Evolutionary conservation across 2,329 filamentous ascomycete genomes (phyloP), one percentile per base, ranked within the genome.

Genomic region (Arthrobotrys megalospora): DNA sequence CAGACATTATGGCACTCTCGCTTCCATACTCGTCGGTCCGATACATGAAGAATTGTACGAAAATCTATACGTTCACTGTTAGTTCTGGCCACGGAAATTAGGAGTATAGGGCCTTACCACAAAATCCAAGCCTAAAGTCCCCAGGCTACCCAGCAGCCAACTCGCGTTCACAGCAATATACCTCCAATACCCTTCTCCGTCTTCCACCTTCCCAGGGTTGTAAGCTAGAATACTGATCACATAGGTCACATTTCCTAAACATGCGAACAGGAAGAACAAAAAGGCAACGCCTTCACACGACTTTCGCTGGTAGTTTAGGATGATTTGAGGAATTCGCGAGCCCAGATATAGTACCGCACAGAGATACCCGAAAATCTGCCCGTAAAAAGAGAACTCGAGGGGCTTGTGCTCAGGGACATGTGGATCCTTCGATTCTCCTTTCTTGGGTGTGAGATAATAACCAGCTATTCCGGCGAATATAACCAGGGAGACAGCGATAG

Each of bases 261-360:
- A 98, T 3, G 96, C 96, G 83, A 99, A 98, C 21, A 98, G 87
- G 86, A 98, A 98, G 85, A 98, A 99, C 10, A 98, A 88, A 85
- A 97, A 90, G 80, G 92, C 95, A 19, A 99, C 91, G 2, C 96
- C 96, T 70, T 98, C 94, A 0, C 94, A 97, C 50, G 91, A 94
- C 86, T 97, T 97, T 80, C 96, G 91, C 19, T 93, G 90, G 86
- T 93, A 97, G 85, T 98, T 99, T 66, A 98, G 89, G 6, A 97
- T 87, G 1, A 99, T 87, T 85, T 99, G 96, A 0, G 96, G 96
- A 6, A 98, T 85, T 7, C 96, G 91, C 0, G 92, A 96, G 21
- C 93, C 93, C 10, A 98, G 92, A 83, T 99, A 98, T 4, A 97
- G 87, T 0, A 90, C 87, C 1, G 96, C 94, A 85, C 95, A 98